Base-by-base conservation (phyloP, 345 rosid species). In the Xanthoceras sorbifolium region DNA sequence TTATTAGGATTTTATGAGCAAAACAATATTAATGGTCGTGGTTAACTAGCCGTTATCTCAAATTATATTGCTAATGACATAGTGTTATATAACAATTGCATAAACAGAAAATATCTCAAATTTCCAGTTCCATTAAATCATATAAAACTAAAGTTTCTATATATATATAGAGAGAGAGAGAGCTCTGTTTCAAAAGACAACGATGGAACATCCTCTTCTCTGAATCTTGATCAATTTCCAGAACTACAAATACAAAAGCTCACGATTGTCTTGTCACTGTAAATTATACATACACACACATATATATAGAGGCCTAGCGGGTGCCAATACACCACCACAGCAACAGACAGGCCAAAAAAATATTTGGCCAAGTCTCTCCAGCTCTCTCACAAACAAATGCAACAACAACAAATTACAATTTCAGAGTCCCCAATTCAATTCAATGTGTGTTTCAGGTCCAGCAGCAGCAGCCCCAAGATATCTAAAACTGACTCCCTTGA, bases 321-420 rank as follows among this genome's bases (percentile, higher is more conserved):
- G 97, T 80, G 96, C 89, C 65, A 76, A 67, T 46, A 50, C 80
- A 82, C 88, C 89, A 90, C 97, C 98, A 76, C 98, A 79, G 94
- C 97, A 84, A 78, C 78, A 81, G 77, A 80, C 84, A 67, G 83
- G 84, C 81, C 85, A 82, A 57, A 57, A n/a, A 8, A n/a, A n/a
- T 67, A 40, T 26, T n/a, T 18, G 78, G 65, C 83, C 69, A 65
- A 77, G 72, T 67, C 62, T 69, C 69, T 55, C 68, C 78, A 15
- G 29, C 22, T n/a, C 28, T 60, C 31, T 67, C 76, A 65, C 78
- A 74, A 77, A 69, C 68, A 79, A n/a, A 59, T 64, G 31, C 32
- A 77, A 73, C 29, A 3, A 11, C 2, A 14, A 15, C 15, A 5
- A 28, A 52, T 12, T 32, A 77, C 78, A n/a, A 60, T 75, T 67